These are phyloP conservation scores for Ogataea polymorpha DNA, from an alignment of 805 yeast genomes.

Conservation along the genomic window DNA sequence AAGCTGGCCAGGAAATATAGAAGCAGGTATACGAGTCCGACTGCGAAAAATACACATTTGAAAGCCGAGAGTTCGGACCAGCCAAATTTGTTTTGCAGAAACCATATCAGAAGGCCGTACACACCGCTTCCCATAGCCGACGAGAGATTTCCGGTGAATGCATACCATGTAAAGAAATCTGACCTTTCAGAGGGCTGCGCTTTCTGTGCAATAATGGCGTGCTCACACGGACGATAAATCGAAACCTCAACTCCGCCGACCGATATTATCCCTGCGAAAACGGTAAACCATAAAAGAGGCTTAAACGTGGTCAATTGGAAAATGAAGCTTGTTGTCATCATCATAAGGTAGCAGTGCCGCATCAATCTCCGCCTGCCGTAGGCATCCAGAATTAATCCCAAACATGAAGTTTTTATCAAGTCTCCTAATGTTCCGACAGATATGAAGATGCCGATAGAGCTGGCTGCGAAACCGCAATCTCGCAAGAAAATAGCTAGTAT, in stretches of 20 bases:
- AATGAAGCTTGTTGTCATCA: conserved; percentile 42
- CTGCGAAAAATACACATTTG: conserved; percentile 32
- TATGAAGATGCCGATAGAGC: conserved; percentile 47
- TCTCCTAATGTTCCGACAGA: conserved; percentile 51
- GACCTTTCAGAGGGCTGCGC: conserved; percentile 41
- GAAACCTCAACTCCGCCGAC: conserved; percentile 61
- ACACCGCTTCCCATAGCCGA: conserved; percentile 44
- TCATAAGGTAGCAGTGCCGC: conserved; percentile 37
- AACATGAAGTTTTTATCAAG: conserved; percentile 42
- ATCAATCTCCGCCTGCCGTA: conserved; percentile 44
- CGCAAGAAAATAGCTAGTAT: conserved; percentile 44
- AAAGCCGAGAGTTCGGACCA: conserved; percentile 30
- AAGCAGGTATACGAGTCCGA: conserved; percentile 21
- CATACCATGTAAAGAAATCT: conserved; percentile 58
- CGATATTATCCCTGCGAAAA: conserved; percentile 50
- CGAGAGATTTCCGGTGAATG: conserved; percentile 45
- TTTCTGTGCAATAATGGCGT: conserved; percentile 47
- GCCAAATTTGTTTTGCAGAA: conserved; percentile 17
- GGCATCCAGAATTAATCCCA: conserved; percentile 45
- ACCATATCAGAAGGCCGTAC: conserved; percentile 36
- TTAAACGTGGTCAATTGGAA: conserved; percentile 36
- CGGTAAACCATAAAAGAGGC: conserved; percentile 35
- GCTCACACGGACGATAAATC: conserved; percentile 57
- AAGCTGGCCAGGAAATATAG: conserved; percentile 16
- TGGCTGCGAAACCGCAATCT: conserved; percentile 39